Evolutionary conservation across 2,329 filamentous ascomycete species (phyloP).

Genomic region (Penicillium digitatum): DNA sequence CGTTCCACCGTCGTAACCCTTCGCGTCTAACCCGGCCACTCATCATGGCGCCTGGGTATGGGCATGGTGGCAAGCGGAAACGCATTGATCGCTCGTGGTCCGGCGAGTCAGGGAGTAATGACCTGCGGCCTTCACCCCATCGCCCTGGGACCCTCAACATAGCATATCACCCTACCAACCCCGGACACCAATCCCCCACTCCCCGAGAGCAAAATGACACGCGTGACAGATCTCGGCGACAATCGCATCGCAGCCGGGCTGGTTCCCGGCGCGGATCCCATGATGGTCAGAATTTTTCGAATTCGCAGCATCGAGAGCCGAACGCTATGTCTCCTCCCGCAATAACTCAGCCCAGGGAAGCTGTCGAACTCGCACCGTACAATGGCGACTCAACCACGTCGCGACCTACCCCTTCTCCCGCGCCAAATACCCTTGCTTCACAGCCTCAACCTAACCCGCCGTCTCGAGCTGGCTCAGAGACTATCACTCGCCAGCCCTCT

Average conservation of each 20-base stretch:
- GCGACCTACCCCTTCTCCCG: slow-evolving; percentile 21
- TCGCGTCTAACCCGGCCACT: slow-evolving; percentile 24
- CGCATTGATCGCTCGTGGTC: slow-evolving; percentile 45
- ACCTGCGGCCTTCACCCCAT: slow-evolving; percentile 46
- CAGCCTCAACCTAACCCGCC: slow-evolving; percentile 20
- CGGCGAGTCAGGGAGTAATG: slow-evolving; percentile 39
- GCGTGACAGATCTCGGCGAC: slow-evolving; percentile 38
- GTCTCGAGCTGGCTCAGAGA: slow-evolving; percentile 19
- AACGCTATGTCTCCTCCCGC: slow-evolving; percentile 32
- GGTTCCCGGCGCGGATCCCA: slow-evolving; percentile 34
- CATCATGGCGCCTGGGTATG: slow-evolving; percentile 50
- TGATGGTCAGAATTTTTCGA: slow-evolving; percentile 35
- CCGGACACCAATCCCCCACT: slow-evolving; percentile 35
- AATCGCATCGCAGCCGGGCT: slow-evolving; percentile 37
- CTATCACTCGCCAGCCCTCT: slow-evolving; percentile 17
- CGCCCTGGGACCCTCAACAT: slow-evolving; percentile 48
- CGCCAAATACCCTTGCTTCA: slow-evolving; percentile 18
- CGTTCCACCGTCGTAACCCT: slow-evolving; percentile 26
- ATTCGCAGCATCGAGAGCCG: slow-evolving; percentile 22
- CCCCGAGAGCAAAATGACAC: slow-evolving; percentile 37
- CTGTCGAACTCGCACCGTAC: slow-evolving; percentile 26
- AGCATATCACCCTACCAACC: slow-evolving; percentile 47
- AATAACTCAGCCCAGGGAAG: slow-evolving; percentile 27
- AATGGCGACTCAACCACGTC: slow-evolving; percentile 25
- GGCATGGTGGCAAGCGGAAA: slow-evolving; percentile 54